phyloP scores from a whole-genome alignment of 2,329 filamentous ascomycete genomes.

The Cercospora nicotianae region DNA sequence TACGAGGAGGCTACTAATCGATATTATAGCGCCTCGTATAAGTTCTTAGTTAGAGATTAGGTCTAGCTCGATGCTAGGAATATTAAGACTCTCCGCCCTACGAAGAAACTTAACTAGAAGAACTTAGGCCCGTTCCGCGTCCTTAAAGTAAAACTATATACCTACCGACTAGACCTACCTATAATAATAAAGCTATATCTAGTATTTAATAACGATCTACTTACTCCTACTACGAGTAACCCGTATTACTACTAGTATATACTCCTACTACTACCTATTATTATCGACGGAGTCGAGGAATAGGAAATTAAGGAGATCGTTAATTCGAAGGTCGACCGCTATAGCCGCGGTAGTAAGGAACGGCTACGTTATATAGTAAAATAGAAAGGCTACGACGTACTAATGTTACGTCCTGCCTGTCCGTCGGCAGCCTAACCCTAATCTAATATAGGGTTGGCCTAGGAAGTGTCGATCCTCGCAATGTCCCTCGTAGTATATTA shows the following conservation, averaged over 20 bases:
- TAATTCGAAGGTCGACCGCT: not conserved
- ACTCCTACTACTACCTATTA: not conserved
- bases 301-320: not conserved
- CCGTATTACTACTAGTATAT: not conserved
- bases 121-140: no score
- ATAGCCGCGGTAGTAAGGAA: not conserved
- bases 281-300: not conserved
- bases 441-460: no score
- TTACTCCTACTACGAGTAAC: not conserved
- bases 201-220: not conserved
- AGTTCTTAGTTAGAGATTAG: not conserved
- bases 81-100: not conserved
- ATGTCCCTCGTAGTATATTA: no score
- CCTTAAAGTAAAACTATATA: no score
- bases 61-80: not conserved
- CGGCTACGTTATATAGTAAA: not conserved
- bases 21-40: not conserved
- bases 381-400: not conserved
- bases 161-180: no score
- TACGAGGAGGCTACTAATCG: not conserved
- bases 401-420: no score
- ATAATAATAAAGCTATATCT: no score
- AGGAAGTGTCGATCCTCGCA: no score
- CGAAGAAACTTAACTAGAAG: no score
- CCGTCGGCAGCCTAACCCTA: no score